These are phyloP conservation scores for Vararia minispora DNA, from an alignment of 768 basidiomycete genomes.

Conservation along the genomic window DNA sequence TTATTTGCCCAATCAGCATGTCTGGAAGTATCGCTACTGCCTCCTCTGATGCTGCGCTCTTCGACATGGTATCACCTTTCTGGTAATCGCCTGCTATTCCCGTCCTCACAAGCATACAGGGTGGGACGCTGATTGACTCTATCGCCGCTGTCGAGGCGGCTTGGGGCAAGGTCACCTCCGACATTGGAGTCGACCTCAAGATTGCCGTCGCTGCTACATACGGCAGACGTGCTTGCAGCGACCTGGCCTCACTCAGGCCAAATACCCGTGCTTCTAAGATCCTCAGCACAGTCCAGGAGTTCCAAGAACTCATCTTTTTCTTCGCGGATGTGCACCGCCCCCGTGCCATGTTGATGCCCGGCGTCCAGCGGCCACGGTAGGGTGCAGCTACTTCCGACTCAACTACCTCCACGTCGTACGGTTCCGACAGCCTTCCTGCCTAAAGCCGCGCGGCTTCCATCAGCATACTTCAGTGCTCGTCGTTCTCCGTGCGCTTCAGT, in stretches of 20 bases:
- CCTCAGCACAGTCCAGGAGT: conserved; percentile 44
- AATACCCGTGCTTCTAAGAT: conserved; percentile 42
- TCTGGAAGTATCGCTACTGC: conserved; percentile 23
- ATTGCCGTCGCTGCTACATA: too few species aligned
- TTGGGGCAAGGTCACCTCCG: conserved; percentile 60
- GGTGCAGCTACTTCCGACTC: conserved; percentile 5
- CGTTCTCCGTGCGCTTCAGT: too few species aligned
- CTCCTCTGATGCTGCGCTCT: conserved; percentile 47
- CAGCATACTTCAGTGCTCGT: too few species aligned
- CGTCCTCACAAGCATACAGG: conserved; percentile 28
- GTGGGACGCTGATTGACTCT: conserved; percentile 65
- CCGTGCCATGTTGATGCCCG: too few species aligned
- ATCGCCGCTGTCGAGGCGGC: conserved; percentile 67
- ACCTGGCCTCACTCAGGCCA: conserved; percentile 52
- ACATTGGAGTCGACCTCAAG: conserved; percentile 61
- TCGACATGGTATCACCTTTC: conserved; percentile 57
- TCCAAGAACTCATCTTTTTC: conserved; percentile 55
- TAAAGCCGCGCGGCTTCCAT: conserved; percentile 32
- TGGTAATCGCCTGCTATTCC: background rate
- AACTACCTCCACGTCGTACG: conserved; percentile 17
- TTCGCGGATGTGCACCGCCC: conserved; percentile 48
- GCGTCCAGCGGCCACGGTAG: too few species aligned
- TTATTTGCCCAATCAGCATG: too few species aligned
- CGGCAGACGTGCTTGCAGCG: conserved; percentile 54
- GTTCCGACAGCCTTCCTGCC: conserved; percentile 23